A percentile compares a stretch with the other conserved stretches of the same genome.
Evolutionary conservation across 1,284 basidiomycete species (phyloP).

Genomic region (Cystobasidium sp.): DNA sequence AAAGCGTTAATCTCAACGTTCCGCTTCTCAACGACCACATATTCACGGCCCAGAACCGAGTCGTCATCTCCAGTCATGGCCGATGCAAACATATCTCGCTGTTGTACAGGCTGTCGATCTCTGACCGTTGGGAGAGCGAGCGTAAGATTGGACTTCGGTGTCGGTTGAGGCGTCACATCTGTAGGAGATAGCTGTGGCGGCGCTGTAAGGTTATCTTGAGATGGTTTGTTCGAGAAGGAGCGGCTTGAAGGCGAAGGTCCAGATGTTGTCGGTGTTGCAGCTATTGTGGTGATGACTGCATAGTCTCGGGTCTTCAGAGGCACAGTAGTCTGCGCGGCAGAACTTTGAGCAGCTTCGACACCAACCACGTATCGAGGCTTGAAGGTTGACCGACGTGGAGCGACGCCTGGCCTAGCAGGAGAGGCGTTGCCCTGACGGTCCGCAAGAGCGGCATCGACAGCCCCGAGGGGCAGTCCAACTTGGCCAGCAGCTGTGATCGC

Average conservation of each 20-base stretch:
- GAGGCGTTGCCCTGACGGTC: neutral
- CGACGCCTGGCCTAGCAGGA: neutral
- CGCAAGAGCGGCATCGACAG: no score
- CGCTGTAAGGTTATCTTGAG: conserved; percentile 10
- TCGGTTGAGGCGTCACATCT: conserved; percentile 32
- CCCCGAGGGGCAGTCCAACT: neutral
- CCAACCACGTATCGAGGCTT: conserved; percentile 46
- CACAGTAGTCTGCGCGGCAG: neutral
- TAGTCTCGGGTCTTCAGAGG: conserved; percentile 13
- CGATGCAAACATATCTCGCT: conserved; percentile 11
- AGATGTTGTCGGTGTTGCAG: conserved; percentile 39
- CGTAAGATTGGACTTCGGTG: conserved; percentile 44
- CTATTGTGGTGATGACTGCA: neutral
- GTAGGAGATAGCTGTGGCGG: neutral
- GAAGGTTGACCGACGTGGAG: conserved; percentile 38
- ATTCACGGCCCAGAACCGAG: conserved; percentile 59
- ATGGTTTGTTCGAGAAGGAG: neutral
- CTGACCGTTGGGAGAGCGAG: conserved; percentile 9
- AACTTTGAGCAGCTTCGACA: neutral
- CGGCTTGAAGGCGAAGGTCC: conserved; percentile 23
- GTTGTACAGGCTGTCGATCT: neutral
- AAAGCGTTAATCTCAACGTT: conserved; percentile 64
- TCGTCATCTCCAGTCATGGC: conserved; percentile 48
- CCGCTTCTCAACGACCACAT: conserved; percentile 65
- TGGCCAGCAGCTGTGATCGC: neutral